A percentile compares a stretch with the other conserved stretches of the same genome.
These are phyloP conservation scores for Neonectria hederae DNA, from an alignment of 2,329 filamentous ascomycete species.

Conservation along the genomic window DNA sequence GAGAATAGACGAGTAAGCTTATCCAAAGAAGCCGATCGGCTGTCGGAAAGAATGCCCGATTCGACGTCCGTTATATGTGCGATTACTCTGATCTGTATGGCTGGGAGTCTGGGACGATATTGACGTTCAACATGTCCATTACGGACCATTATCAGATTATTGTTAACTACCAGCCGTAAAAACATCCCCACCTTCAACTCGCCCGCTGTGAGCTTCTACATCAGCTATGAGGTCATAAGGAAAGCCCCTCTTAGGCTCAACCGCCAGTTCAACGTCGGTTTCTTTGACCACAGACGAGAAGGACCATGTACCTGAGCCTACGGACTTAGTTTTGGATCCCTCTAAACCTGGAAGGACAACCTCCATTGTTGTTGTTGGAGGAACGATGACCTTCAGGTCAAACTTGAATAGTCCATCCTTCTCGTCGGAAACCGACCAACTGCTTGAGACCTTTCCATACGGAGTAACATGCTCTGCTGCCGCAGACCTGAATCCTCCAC, in stretches of 20 bases:
- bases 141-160: background rate
- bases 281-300: conserved; percentile 21
- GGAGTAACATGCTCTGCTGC: conserved; percentile 34
- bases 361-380: conserved; percentile 33
- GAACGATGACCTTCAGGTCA: conserved; percentile 26
- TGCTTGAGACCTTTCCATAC: conserved; percentile 34
- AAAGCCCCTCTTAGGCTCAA: conserved; percentile 13
- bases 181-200: background rate
- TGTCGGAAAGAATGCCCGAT: background rate
- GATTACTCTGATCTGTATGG: background rate
- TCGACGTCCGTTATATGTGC: background rate
- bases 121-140: background rate
- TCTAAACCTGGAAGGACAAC: conserved; percentile 28
- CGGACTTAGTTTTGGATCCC: conserved; percentile 16
- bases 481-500: conserved; percentile 33
- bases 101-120: background rate
- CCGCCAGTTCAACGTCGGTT: conserved; percentile 5
- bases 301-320: conserved; percentile 34
- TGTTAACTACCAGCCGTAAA: background rate
- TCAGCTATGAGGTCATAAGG: conserved; percentile 16
- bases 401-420: background rate
- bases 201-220: conserved; percentile 7
- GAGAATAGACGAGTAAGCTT: background rate
- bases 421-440: conserved; percentile 33
- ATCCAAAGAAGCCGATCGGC: background rate